phyloP scores from a whole-genome alignment of 768 basidiomycete genomes.

The Tubosaeta sp. region DNA sequence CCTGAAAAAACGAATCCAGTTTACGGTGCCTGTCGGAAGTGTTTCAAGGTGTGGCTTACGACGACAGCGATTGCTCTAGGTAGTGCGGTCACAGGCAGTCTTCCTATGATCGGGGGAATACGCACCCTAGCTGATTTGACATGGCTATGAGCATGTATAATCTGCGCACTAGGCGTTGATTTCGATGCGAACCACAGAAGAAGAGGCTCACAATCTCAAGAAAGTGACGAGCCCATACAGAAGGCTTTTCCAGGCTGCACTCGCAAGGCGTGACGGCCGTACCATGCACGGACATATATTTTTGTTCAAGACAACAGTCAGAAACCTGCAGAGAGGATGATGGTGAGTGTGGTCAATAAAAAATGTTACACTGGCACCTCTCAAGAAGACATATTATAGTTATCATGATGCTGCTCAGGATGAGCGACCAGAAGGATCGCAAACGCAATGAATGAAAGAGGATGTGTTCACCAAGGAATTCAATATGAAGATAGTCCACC shows the following conservation, averaged over 20 bases:
- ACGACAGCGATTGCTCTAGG: conserved; percentile 24
- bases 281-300: conserved; percentile 43
- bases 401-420: conserved; percentile 43
- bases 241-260: conserved; percentile 49
- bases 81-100: conserved; percentile 4
- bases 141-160: conserved; percentile 72
- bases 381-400: conserved; percentile 49
- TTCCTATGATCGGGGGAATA: conserved; percentile 6
- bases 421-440: conserved; percentile 46
- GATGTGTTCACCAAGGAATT: conserved; percentile 43
- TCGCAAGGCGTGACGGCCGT: conserved; percentile 39
- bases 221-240: conserved; percentile 57
- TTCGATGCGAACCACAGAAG: background rate
- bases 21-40: background rate
- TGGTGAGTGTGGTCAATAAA: background rate
- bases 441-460: conserved; percentile 41
- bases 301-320: conserved; percentile 47
- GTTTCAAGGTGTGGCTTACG: conserved; percentile 10
- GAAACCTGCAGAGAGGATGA: conserved; percentile 32
- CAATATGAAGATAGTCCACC: conserved; percentile 43
- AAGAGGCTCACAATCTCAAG: conserved; percentile 51
- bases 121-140: conserved; percentile 68
- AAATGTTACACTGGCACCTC: conserved; percentile 38
- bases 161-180: conserved; percentile 31
- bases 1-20: conserved; percentile 31